Percentiles rank a stretch among this genome's conserved stretches.
These are phyloP conservation scores for Fraxinus velutina DNA, from an alignment of 305 asterid genomes.

Conservation along the genomic window DNA sequence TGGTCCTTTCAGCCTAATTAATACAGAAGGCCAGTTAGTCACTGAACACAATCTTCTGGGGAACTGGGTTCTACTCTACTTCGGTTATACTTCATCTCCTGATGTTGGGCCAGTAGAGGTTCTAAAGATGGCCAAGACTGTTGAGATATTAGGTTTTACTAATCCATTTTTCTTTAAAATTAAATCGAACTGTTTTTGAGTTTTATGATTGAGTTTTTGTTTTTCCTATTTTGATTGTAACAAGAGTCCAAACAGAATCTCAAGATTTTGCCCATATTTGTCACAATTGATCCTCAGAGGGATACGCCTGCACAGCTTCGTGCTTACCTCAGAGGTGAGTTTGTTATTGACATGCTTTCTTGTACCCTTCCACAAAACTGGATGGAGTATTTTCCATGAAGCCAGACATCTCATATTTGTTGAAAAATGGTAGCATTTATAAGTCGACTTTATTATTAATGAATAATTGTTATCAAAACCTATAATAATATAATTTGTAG, in stretches of 20 bases:
- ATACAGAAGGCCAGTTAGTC: constrained; percentile 55
- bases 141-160: constrained; percentile 58
- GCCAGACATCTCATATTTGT: background rate
- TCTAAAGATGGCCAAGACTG: constrained; percentile 73
- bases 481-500: background rate
- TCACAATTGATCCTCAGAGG: constrained; percentile 93
- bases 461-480: background rate
- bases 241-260: constrained; percentile 65
- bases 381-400: background rate
- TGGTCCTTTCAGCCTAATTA: constrained; percentile 74
- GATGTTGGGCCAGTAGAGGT: constrained; percentile 95
- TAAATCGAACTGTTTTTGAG: constrained; percentile 18
- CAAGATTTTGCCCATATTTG: constrained; percentile 78
- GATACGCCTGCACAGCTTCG: constrained; percentile 82
- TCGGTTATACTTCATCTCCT: constrained; percentile 92
- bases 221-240: constrained; percentile 24
- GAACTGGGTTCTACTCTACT: constrained; percentile 83
- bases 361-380: background rate
- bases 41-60: constrained; percentile 75
- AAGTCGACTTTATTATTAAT: background rate
- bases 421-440: background rate
- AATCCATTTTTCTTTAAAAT: constrained; percentile 16
- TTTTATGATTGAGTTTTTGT: constrained; percentile 26
- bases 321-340: constrained; percentile 74
- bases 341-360: constrained; percentile 12